These are phyloP conservation scores for Hondaea fermentalgiana DNA, from an alignment of 108 stramenopile species.

Conservation along the genomic window DNA sequence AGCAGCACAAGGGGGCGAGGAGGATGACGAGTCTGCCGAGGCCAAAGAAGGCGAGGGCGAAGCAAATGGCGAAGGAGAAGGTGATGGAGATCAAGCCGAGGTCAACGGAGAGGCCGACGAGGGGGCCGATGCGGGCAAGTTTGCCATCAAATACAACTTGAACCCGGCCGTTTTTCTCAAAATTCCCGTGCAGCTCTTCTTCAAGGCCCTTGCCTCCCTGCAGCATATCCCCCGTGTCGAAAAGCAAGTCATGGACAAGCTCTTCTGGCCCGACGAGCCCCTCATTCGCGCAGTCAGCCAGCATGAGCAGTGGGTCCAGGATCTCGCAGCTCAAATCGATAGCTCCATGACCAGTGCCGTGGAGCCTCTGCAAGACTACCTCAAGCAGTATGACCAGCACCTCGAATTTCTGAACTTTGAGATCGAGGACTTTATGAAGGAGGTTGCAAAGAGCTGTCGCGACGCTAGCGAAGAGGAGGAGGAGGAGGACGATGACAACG, in stretches of 20 bases:
- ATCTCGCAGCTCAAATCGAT: background rate
- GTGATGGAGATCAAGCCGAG: background rate
- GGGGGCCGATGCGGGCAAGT: background rate
- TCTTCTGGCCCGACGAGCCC: conserved; percentile 45
- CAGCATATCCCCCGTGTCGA: conserved; percentile 42
- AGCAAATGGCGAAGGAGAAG: background rate
- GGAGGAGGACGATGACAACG: background rate
- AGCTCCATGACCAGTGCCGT: conserved; percentile 18
- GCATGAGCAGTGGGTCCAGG: conserved; percentile 38
- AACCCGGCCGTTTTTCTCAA: background rate
- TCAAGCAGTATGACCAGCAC: conserved; percentile 33
- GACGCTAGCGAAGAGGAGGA: conserved; percentile 39
- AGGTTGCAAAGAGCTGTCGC: background rate
- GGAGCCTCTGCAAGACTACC: conserved; percentile 14
- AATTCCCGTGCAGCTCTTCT: conserved; percentile 21
- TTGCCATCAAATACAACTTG: conserved; percentile 28
- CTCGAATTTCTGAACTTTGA: conserved; percentile 47
- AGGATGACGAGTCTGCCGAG: background rate
- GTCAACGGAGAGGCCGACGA: background rate
- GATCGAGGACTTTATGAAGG: conserved; percentile 33
- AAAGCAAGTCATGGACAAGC: conserved; percentile 49
- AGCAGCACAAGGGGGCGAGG: background rate
- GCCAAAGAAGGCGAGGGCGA: background rate
- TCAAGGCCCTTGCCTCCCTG: background rate
- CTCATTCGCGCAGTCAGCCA: conserved; percentile 21